These are phyloP conservation scores for Carex cristatella DNA, from an alignment of 176 grass and related monocot species.

Conservation along the genomic window DNA sequence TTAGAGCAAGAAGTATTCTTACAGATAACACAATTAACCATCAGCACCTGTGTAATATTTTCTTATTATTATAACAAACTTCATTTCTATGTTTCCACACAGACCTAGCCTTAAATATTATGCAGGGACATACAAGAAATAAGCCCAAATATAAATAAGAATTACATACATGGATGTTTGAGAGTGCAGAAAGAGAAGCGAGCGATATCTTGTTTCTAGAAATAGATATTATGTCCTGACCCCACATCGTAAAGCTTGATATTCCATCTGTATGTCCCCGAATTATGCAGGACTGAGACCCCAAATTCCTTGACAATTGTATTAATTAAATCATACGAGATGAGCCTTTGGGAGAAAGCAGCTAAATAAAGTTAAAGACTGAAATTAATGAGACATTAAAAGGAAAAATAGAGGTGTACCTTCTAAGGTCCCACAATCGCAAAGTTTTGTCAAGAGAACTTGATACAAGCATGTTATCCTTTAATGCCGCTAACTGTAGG, in stretches of 20 bases:
- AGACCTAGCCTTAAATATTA: background rate
- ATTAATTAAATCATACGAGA: background rate
- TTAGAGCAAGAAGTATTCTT: background rate
- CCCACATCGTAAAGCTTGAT: conserved; percentile 65
- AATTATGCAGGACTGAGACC: conserved; percentile 53
- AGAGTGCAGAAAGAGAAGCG: conserved; percentile 49
- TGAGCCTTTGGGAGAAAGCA: background rate
- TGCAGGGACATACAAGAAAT: background rate
- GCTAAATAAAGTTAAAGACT: background rate
- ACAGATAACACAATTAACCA: background rate
- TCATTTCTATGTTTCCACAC: too few species aligned
- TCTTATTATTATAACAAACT: too few species aligned
- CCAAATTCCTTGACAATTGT: conserved; percentile 44
- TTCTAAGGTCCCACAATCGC: conserved; percentile 87
- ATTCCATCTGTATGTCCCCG: conserved; percentile 81
- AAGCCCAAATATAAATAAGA: conserved; percentile 6
- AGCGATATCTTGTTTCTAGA: conserved; percentile 86
- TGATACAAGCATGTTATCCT: conserved; percentile 87
- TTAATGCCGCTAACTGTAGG: conserved; percentile 61
- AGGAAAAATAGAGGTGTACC: conserved; percentile 37
- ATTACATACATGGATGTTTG: conserved; percentile 51
- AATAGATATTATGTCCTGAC: conserved; percentile 72
- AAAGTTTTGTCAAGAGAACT: conserved; percentile 92
- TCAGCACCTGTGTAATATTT: background rate
- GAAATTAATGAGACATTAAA: background rate